These are phyloP conservation scores for Gossypium trilobum DNA, from an alignment of 441 rosid species.

Conservation along the genomic window DNA sequence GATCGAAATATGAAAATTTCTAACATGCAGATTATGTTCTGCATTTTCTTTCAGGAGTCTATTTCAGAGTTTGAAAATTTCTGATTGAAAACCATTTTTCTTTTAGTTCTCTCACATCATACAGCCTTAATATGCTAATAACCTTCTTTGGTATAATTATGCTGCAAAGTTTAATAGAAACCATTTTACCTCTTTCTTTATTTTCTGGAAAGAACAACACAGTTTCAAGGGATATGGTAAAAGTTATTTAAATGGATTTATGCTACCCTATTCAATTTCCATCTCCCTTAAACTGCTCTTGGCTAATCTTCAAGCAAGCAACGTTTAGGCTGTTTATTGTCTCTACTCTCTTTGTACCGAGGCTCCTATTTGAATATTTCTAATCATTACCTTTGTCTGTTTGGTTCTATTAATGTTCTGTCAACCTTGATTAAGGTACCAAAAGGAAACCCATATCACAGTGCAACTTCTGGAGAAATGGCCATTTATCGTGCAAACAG, in stretches of 20 bases:
- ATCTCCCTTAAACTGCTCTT: background rate
- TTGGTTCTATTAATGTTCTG: background rate
- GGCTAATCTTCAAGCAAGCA: background rate
- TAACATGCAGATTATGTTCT: background rate
- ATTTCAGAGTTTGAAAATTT: background rate
- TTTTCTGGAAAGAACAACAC: too few species aligned
- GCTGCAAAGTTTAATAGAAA: too few species aligned
- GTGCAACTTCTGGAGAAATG: constrained; percentile 98
- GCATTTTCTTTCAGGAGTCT: background rate
- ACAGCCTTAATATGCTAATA: background rate
- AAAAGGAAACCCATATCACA: constrained; percentile 87
- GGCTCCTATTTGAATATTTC: background rate
- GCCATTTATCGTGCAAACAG: constrained; percentile 78
- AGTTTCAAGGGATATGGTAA: background rate
- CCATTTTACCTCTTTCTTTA: too few species aligned
- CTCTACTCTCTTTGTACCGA: background rate
- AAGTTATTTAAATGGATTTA: background rate
- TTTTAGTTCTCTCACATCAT: background rate
- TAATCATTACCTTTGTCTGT: background rate
- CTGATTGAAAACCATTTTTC: background rate
- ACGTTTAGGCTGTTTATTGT: background rate
- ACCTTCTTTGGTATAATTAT: background rate
- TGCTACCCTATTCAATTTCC: background rate
- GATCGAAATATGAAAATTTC: background rate
- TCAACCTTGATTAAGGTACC: constrained; percentile 49